phyloP scores from a whole-genome alignment of 208 protist species.

The Acanthamoeba triangularis region DNA sequence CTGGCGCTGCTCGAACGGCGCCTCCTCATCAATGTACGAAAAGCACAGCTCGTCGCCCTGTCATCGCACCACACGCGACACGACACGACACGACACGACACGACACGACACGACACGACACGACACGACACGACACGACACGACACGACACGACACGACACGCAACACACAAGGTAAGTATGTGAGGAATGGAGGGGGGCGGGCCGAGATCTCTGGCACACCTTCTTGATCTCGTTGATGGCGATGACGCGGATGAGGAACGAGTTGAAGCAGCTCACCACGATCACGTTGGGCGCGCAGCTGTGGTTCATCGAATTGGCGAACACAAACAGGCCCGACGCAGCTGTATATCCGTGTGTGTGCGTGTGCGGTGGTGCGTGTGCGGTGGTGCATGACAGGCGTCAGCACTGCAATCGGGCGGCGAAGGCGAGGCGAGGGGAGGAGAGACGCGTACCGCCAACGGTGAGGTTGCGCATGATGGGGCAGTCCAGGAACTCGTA shows the following conservation, averaged over 20 bases:
- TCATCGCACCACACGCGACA: neutral
- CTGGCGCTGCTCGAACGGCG: slow-evolving; percentile 32
- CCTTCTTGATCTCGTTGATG: slow-evolving; percentile 29
- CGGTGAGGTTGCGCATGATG: slow-evolving; percentile 36
- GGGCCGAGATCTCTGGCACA: too few species aligned
- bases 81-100: neutral
- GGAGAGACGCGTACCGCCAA: neutral
- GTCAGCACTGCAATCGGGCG: neutral
- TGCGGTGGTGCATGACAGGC: neutral
- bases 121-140: too few species aligned
- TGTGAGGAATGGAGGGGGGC: too few species aligned
- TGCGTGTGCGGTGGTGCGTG: neutral
- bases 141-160: too few species aligned
- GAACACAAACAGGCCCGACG: slow-evolving; percentile 44
- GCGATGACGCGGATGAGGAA: slow-evolving; percentile 52
- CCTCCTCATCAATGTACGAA: slow-evolving; percentile 60
- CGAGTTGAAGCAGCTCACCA: slow-evolving; percentile 68
- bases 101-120: too few species aligned
- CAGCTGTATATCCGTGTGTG: neutral
- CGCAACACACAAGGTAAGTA: neutral
- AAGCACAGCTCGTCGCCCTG: slow-evolving; percentile 61
- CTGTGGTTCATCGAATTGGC: slow-evolving; percentile 74
- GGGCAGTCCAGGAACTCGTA: slow-evolving; percentile 55
- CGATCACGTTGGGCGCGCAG: slow-evolving; percentile 59
- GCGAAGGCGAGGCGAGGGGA: neutral